Evolutionary conservation across 148 eudicot species (phyloP).

Genomic region (Nepenthes mirabilis): DNA sequence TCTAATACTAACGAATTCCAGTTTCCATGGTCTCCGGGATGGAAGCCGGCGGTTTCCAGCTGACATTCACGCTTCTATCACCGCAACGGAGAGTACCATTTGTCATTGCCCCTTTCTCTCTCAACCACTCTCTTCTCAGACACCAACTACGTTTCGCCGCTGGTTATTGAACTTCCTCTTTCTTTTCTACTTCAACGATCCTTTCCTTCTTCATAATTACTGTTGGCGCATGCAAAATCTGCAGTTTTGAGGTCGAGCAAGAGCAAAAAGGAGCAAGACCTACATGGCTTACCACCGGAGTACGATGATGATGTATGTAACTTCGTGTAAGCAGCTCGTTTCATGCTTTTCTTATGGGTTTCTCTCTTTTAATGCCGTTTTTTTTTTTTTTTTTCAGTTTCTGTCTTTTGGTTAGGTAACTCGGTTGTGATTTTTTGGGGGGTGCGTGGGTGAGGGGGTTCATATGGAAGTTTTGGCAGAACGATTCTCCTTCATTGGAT

Average conservation of each 20-base stretch:
- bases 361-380: not conserved
- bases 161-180: conserved; percentile 12
- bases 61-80: not conserved
- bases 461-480: too few relatives aligned
- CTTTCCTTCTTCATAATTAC: not conserved
- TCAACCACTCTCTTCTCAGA: conserved; percentile 6
- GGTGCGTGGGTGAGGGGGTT: too few relatives aligned
- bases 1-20: too few relatives aligned
- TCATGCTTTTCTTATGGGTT: not conserved
- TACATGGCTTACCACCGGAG: conserved; percentile 62
- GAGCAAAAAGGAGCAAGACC: conserved; percentile 46
- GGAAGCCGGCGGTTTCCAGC: conserved; percentile 28
- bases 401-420: too few relatives aligned
- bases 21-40: conserved; percentile 11
- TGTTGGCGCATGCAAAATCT: not conserved
- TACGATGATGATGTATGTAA: conserved; percentile 65
- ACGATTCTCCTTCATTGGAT: too few relatives aligned
- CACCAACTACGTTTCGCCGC: conserved; percentile 12
- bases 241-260: conserved; percentile 33
- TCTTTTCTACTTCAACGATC: not conserved
- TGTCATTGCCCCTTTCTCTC: conserved; percentile 13
- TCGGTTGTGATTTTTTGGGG: too few relatives aligned
- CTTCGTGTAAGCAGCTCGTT: not conserved
- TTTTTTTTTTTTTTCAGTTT: not conserved
- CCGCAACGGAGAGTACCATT: too few relatives aligned